These are phyloP conservation scores for Aspergillus novofumigatus DNA, from an alignment of 2,329 filamentous ascomycete genomes.

Conservation along the genomic window DNA sequence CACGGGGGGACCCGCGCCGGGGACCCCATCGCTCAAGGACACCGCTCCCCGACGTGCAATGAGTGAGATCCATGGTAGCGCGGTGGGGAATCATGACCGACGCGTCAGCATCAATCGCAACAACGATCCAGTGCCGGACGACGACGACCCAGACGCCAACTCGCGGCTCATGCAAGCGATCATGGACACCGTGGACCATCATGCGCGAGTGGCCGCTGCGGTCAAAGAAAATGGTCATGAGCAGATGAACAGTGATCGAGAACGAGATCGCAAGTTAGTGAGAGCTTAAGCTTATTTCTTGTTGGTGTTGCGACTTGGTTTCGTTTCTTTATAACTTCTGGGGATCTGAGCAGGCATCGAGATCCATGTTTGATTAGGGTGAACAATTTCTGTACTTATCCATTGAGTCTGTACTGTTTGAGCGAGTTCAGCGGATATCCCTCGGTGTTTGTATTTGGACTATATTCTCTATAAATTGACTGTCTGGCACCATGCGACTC, in stretches of 20 bases:
- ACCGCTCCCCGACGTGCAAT: slow-evolving; percentile 33
- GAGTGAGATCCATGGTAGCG: slow-evolving; percentile 34
- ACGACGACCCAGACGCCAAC: slow-evolving; percentile 37
- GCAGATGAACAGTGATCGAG: slow-evolving; percentile 16
- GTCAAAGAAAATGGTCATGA: slow-evolving; percentile 26
- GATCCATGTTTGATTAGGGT: slow-evolving; percentile 3
- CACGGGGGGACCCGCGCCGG: slow-evolving; percentile 17
- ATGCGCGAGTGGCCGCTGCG: slow-evolving; percentile 31
- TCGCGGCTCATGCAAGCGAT: slow-evolving; percentile 41
- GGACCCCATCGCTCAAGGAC: slow-evolving; percentile 19
- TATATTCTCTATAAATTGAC: slow-evolving; percentile 4
- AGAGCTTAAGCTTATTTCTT: slow-evolving; percentile 14
- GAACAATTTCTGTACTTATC: slow-evolving; percentile 5
- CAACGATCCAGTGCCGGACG: slow-evolving; percentile 18
- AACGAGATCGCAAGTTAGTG: slow-evolving; percentile 28
- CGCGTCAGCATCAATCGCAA: slow-evolving; percentile 17
- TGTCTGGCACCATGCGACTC: not conserved
- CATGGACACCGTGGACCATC: slow-evolving; percentile 40
- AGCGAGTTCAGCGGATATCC: slow-evolving; percentile 25
- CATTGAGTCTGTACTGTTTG: slow-evolving; percentile 9
- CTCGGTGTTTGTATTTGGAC: slow-evolving; percentile 6
- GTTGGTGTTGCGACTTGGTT: slow-evolving; percentile 3
- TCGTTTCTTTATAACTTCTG: slow-evolving; percentile 12
- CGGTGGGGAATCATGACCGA: slow-evolving; percentile 15
- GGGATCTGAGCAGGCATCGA: not conserved